Evolutionary conservation across 208 protist genomes (phyloP).

Genomic region (Leishmania major): DNA sequence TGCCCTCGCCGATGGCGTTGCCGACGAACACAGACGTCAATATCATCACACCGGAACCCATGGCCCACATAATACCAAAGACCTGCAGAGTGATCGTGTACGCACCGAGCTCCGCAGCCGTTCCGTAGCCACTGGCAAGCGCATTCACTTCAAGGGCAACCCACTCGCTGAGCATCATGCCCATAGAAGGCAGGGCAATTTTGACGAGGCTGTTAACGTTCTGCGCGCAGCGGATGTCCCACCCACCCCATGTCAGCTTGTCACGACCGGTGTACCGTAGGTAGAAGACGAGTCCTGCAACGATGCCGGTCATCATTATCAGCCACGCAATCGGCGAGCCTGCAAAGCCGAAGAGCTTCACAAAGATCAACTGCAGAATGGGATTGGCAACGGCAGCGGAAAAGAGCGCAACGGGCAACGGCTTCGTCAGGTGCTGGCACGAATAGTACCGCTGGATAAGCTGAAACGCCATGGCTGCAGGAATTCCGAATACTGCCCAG

Average conservation of each 20-base stretch:
- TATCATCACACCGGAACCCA: slow-evolving; percentile 76
- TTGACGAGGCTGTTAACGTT: slow-evolving; percentile 51
- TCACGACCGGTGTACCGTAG: slow-evolving; percentile 55
- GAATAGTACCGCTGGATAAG: slow-evolving; percentile 83
- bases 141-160: slow-evolving; percentile 79
- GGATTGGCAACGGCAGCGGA: slow-evolving; percentile 63
- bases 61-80: slow-evolving; percentile 77
- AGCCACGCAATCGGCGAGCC: slow-evolving; percentile 83
- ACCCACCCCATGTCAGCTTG: slow-evolving; percentile 78
- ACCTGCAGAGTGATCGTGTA: slow-evolving; percentile 83
- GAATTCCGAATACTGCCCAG: slow-evolving; percentile 72
- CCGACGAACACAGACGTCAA: slow-evolving; percentile 79
- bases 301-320: slow-evolving; percentile 60
- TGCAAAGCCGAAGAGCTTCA: slow-evolving; percentile 72
- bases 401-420: slow-evolving; percentile 70
- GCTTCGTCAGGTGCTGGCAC: slow-evolving; percentile 78
- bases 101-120: slow-evolving; percentile 63
- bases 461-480: slow-evolving; percentile 55
- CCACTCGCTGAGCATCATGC: slow-evolving; percentile 88
- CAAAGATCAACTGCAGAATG: slow-evolving; percentile 60
- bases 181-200: slow-evolving; percentile 85
- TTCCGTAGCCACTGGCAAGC: slow-evolving; percentile 65
- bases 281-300: slow-evolving; percentile 51
- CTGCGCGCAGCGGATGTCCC: slow-evolving; percentile 50
- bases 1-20: slow-evolving; percentile 73